Conservation (phyloP, 495 filamentous ascomycete species). For the Penicillium goetzii region DNA sequence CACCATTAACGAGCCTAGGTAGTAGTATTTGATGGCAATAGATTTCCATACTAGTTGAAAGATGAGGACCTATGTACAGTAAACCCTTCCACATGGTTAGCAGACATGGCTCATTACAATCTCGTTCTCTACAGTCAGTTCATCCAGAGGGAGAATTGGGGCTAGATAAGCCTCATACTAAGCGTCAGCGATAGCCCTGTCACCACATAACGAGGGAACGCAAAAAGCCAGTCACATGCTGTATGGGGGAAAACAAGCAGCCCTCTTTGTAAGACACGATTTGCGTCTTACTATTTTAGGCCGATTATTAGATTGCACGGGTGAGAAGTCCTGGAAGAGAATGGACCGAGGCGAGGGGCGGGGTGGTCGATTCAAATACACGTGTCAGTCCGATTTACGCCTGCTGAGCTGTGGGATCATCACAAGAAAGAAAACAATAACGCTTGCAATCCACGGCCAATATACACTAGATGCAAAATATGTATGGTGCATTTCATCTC, state of each 20-base stretch:
- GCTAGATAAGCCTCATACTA: too few species aligned
- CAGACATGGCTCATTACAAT: too few species aligned
- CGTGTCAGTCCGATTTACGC: not conserved
- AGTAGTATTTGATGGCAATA: too few species aligned
- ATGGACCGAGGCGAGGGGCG: not conserved
- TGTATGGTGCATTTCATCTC: slow-evolving; percentile 21
- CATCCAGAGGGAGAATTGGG: too few species aligned
- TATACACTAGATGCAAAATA: slow-evolving; percentile 1
- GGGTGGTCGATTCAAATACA: not conserved
- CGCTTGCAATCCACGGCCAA: not conserved
- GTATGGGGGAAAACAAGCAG: not conserved
- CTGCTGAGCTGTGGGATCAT: not conserved
- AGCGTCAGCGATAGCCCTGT: too few species aligned
- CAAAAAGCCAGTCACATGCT: not conserved
- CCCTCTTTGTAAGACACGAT: not conserved
- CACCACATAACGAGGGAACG: too few species aligned
- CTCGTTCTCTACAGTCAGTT: too few species aligned
- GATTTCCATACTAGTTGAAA: too few species aligned
- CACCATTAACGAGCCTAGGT: too few species aligned
- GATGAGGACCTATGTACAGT: too few species aligned
- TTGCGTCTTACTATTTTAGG: not conserved
- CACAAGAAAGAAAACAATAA: not conserved
- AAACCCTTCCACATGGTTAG: too few species aligned
- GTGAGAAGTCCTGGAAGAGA: not conserved
- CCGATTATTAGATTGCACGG: not conserved